Base-by-base conservation (phyloP, 305 asterid species). In the Withania somnifera region DNA sequence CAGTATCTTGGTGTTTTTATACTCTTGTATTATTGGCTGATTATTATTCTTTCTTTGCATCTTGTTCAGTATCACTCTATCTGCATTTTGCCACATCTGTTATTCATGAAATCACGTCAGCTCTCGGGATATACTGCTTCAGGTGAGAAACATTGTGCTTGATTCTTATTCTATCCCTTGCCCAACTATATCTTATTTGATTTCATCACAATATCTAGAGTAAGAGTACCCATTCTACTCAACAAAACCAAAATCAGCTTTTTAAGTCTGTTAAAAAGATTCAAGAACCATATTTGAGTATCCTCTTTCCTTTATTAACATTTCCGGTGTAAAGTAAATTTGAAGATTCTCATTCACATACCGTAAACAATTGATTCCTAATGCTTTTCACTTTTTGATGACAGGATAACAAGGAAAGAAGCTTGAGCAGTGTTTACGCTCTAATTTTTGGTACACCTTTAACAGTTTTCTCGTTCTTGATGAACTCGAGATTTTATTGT, bases 321-420 rank as follows among this genome's bases (percentile, higher is more conserved):
- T 36, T 68, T 5, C 53, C 4, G 50, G 53, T 7, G 9, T 60
- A 17, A 6, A 61, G 22, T 61, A 13, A 60, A 15, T 61, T 6
- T 61, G 24, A 63, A 63, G 24, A 17, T 32, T 3, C 73, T 63
- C 47, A 30, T 47, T 11, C 14, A 2, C 32, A 15, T 60, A n/a
- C n/a, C 57, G 47, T 53, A 28, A 67, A 38, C 51, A 10, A 19
- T 52, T 24, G 24, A 57, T 77, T 81, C 47, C 50, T 83, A 63
- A 52, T 82, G 64, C 50, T 11, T 22, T 51, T 28, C 22, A 3
- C 20, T 11, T 30, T 86, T 78, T n/a, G 38, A 84, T 86, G 84
- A 50, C 94, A 93, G 98, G 95, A 91, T 94, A 87, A 94, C 97
- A 34, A 87, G 98, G 86, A 94, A 94, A 87, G 97, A 94, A 90